Base-by-base conservation (phyloP, 2,329 filamentous ascomycete genomes). In the Pseudogymnoascus sp. region DNA sequence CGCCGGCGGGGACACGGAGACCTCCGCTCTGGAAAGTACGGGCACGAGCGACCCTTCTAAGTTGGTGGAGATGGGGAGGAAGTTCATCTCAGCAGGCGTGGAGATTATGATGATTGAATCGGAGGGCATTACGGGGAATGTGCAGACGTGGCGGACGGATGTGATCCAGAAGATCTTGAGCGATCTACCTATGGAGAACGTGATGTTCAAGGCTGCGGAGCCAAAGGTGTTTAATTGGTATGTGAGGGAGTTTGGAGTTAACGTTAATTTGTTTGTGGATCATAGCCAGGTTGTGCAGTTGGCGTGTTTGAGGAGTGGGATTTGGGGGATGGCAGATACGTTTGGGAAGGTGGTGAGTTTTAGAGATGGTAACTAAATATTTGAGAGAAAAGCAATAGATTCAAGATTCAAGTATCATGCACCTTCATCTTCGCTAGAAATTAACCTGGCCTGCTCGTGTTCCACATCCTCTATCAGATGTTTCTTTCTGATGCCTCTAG, bases 171-270 rank as follows among this genome's bases (percentile, higher is more conserved):
- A 72, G 28, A 82, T 84, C 48, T 74, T 84, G 72, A 77, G 78
- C 62, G 80, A 83, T 60, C 64, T 84, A 16, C 80, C 81, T 0
- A 66, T 73, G 10, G 81, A 84, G 66, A 79, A 77, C 19, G 79
- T 84, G 64, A 85, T 85, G 82, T 84, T 85, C 68, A 81, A 85
- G 71, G 81, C 81, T 4, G 82, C 81, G 1, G 81, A 85, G 60
- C 81, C 81, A 0, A 75, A 78, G 25, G 81, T 83, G 4, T 84
- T 82, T 65, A 83, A 82, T 65, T 84, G 80, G 81, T 84, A 82
- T 68, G 76, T 84, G 54, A 74, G 81, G 14, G 80, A 84, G 70
- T 85, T 84, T 71, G 81, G 82, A 5, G 77, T 81, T 31, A 80
- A 84, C 68, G 81, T 84, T 45, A 84, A 85, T 67, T 67, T 84